Conservation (phyloP, 345 rosid species). For the Anacardium occidentale region DNA sequence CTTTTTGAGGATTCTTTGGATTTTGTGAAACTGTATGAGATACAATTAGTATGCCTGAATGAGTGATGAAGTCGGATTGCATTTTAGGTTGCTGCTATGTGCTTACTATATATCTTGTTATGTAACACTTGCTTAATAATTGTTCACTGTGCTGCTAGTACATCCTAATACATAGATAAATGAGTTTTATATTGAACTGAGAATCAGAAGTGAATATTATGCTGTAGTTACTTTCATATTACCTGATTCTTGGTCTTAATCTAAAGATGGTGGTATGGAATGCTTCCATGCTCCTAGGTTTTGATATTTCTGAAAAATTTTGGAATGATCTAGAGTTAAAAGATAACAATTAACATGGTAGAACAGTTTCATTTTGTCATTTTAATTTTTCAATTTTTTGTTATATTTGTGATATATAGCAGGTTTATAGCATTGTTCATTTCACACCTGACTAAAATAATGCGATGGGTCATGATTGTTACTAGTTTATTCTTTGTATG, state of each 20-base stretch:
- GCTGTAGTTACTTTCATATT: neutral
- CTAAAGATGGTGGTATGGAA: neutral
- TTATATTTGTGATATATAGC: neutral
- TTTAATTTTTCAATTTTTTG: neutral
- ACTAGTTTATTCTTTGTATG: neutral
- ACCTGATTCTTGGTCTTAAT: neutral
- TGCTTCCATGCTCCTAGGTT: neutral
- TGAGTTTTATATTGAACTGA: neutral
- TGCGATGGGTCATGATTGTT: neutral
- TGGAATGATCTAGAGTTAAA: neutral
- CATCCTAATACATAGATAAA: neutral
- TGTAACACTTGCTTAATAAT: no score
- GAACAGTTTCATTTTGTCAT: neutral
- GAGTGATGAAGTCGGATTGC: neutral
- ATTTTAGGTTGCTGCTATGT: no score
- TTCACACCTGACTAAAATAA: neutral
- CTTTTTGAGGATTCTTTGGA: no score
- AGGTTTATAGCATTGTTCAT: neutral
- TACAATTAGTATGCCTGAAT: no score
- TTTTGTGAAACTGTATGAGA: no score
- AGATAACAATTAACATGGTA: neutral
- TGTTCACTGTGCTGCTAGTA: neutral
- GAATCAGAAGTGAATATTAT: neutral
- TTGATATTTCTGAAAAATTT: neutral
- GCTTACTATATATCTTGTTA: no score